Conservation (phyloP, 495 filamentous ascomycete genomes). For the Massariosphaeria phaeospora region DNA sequence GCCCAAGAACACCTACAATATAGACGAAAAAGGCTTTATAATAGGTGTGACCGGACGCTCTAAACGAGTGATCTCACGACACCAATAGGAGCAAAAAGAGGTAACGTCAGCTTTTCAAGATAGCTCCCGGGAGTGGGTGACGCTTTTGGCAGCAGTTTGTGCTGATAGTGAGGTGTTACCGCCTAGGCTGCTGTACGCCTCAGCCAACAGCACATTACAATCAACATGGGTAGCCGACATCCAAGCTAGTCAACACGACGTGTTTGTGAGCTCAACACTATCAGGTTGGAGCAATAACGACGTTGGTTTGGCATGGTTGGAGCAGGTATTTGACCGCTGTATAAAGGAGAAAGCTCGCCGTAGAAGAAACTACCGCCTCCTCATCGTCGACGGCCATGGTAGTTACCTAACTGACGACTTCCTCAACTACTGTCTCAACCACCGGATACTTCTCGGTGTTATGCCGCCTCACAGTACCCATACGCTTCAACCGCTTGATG, state of each 20-base stretch:
- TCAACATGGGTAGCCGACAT: slow-evolving; percentile 19
- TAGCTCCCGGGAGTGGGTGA: slow-evolving; percentile 20
- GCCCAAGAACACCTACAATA: slow-evolving; percentile 28
- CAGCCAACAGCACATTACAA: slow-evolving; percentile 13
- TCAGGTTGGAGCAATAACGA: slow-evolving; percentile 22
- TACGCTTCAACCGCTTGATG: slow-evolving; percentile 26
- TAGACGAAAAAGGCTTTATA: slow-evolving; percentile 34
- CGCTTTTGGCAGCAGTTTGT: slow-evolving; percentile 23
- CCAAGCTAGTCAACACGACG: slow-evolving; percentile 2
- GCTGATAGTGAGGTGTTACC: slow-evolving; percentile 21
- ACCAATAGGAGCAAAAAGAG: neutral
- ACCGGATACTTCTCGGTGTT: slow-evolving; percentile 17
- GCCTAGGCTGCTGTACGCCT: slow-evolving; percentile 23
- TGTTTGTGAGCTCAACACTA: neutral
- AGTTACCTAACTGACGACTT: slow-evolving; percentile 23
- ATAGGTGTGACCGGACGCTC: slow-evolving; percentile 11
- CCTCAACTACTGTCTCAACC: slow-evolving; percentile 10
- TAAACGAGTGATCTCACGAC: slow-evolving; percentile 4
- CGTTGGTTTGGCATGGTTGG: slow-evolving; percentile 24
- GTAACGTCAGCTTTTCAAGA: slow-evolving; percentile 16
- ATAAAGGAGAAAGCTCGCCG: slow-evolving; percentile 12
- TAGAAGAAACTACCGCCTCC: slow-evolving; percentile 16
- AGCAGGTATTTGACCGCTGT: slow-evolving; percentile 26
- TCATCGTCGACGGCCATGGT: slow-evolving; percentile 23
- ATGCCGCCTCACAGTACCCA: slow-evolving; percentile 27